Evolutionary conservation across 345 rosid species (phyloP), one percentile per base, ranked within the genome.

Genomic region (rapeseed (Brassica napus)): DNA sequence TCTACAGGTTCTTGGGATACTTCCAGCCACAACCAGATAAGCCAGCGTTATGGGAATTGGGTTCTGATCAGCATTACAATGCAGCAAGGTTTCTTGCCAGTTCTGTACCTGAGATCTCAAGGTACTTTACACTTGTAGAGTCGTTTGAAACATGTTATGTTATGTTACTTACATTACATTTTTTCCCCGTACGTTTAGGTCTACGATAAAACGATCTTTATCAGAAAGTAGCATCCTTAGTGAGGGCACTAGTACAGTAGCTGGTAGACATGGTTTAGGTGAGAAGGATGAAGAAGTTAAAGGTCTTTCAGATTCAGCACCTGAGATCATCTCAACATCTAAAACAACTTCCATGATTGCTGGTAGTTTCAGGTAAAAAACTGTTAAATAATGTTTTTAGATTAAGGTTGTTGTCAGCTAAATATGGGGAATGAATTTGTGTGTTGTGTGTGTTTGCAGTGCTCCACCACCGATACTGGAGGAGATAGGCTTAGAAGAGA

Each of bases 1-100:
- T 61, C 60, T 80, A 42, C 89, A 94, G 97, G 86, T 96, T 96
- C 81, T 84, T 96, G 82, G 99, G 99, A 57, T 87, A 93, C 87
- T 96, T 91, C 79, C 99, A 88, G 82, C 99, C 99, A 58, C 97
- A 93, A 60, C 85, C 64, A 76, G 94, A 90, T 68, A 93, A 88
- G 82, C 90, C 98, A 55, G 93, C 97, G 6, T 82, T 96, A 30
- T 96, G 99, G 99, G 98, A 93, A 71, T 70, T 90, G 69, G 88
- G 84, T 83, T 89, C 94, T 7, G 96, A 92, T 70, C 99, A 91
- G 79, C 89, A 90, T 69, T 81, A 85, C 75, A 79, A 63, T 67
- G 83, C 86, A 71, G 89, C 92, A 70, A 87, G 85, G 73, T 86
- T 73, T 71, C 74, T 82, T 71, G 81, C 86, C 61, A 76, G 68